Evolutionary conservation across 768 basidiomycete species (phyloP).

Genomic region (Coprinopsis cinerea): DNA sequence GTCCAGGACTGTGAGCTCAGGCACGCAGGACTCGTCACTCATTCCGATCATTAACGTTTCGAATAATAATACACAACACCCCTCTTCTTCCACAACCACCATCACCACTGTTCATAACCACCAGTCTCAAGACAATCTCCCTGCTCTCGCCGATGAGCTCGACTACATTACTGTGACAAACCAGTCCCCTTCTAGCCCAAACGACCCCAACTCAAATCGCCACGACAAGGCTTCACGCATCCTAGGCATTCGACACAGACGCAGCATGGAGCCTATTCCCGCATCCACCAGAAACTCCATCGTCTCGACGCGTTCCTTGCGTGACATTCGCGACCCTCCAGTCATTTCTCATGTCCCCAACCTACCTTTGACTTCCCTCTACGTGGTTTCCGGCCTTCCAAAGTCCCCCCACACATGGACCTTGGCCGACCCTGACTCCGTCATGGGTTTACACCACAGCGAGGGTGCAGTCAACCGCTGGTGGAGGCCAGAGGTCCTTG

Average conservation of each 20-base stretch:
- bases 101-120: slow-evolving; percentile 19
- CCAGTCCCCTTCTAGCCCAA: slow-evolving; percentile 26
- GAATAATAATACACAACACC: slow-evolving; percentile 19
- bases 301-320: slow-evolving; percentile 66
- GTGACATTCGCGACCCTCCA: slow-evolving; percentile 40
- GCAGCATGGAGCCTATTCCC: slow-evolving; percentile 82
- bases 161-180: slow-evolving; percentile 58
- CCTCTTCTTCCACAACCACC: slow-evolving; percentile 19
- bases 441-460: slow-evolving; percentile 73
- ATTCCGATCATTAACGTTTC: slow-evolving; percentile 51
- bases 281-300: slow-evolving; percentile 71
- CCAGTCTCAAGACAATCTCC: slow-evolving; percentile 30
- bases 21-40: slow-evolving; percentile 21
- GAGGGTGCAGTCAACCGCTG: slow-evolving; percentile 84
- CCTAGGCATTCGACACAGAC: slow-evolving; percentile 67
- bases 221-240: slow-evolving; percentile 75
- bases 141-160: slow-evolving; percentile 61
- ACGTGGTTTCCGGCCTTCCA: slow-evolving; percentile 83
- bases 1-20: slow-evolving; percentile 24
- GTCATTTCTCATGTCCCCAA: slow-evolving; percentile 59
- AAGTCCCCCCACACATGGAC: slow-evolving; percentile 91
- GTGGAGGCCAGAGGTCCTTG: slow-evolving; percentile 90
- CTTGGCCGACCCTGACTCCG: slow-evolving; percentile 77
- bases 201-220: slow-evolving; percentile 34
- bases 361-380: slow-evolving; percentile 74